Conservation (phyloP, 176 grass and related monocot species). For the Chloris gayana region DNA sequence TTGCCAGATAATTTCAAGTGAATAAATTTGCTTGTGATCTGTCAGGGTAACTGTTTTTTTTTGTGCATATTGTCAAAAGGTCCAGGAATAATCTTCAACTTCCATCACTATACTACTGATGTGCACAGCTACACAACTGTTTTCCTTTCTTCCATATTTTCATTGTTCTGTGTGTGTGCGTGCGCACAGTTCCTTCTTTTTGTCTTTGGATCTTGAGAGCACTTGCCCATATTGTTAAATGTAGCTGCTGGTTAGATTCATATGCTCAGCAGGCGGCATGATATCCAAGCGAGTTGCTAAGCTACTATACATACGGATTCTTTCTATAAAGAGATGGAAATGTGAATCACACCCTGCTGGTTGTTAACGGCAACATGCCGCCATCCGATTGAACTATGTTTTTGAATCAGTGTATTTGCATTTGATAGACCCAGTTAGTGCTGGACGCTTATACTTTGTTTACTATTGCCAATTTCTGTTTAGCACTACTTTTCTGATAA, state of each 20-base stretch:
- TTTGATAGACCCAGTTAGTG: not conserved
- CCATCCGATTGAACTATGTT: not conserved
- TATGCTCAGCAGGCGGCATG: not conserved
- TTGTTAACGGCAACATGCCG: not conserved
- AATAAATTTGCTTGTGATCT: constrained; percentile 19
- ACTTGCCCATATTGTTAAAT: not conserved
- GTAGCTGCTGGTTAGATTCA: not conserved
- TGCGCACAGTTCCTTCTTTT: no score
- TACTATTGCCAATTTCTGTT: not conserved
- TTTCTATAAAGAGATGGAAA: not conserved
- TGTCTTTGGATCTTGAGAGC: not conserved
- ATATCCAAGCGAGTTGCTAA: not conserved
- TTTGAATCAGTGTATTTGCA: constrained; percentile 1
- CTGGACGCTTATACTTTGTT: not conserved
- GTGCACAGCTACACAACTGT: not conserved
- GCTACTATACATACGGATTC: not conserved
- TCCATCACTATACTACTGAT: not conserved
- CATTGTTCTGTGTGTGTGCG: not conserved
- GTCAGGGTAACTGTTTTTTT: not conserved
- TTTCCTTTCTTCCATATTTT: not conserved
- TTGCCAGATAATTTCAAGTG: constrained; percentile 25
- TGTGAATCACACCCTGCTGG: not conserved
- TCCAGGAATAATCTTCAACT: not conserved
- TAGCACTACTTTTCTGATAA: constrained; percentile 11
- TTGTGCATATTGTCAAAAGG: constrained; percentile 10